A percentile compares a stretch with the other conserved stretches of the same genome.
phyloP scores from a whole-genome alignment of 495 filamentous ascomycete genomes.

The Xylaria intraflava region DNA sequence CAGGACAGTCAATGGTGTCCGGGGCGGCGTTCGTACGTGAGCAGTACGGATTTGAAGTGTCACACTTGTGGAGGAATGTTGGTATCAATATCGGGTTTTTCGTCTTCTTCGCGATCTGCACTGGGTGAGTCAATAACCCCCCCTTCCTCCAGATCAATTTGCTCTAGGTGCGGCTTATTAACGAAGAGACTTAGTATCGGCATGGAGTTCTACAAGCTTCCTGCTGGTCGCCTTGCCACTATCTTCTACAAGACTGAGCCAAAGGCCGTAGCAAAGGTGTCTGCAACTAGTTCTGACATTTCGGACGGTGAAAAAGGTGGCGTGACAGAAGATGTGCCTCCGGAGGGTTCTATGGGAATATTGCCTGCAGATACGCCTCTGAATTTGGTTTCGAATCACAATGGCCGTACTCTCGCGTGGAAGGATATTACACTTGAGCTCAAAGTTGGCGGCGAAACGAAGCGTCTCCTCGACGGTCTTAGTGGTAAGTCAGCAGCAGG shows the following conservation, averaged over 20 bases:
- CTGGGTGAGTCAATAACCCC: slow-evolving; percentile 37
- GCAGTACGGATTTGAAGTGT: slow-evolving; percentile 51
- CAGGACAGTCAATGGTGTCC: slow-evolving; percentile 44
- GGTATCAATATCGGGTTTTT: slow-evolving; percentile 72
- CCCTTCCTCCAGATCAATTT: neutral
- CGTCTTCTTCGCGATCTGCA: slow-evolving; percentile 47
- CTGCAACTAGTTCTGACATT: slow-evolving; percentile 29
- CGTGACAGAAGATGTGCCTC: neutral
- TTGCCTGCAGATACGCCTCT: slow-evolving; percentile 25
- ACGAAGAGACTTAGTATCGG: slow-evolving; percentile 16
- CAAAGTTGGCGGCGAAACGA: slow-evolving; percentile 63
- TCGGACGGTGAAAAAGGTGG: neutral
- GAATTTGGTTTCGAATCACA: slow-evolving; percentile 50
- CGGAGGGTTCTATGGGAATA: neutral
- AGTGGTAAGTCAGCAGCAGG: slow-evolving; percentile 52
- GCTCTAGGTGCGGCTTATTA: no score
- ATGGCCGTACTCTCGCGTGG: slow-evolving; percentile 62
- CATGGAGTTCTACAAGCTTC: slow-evolving; percentile 23
- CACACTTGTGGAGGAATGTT: slow-evolving; percentile 69
- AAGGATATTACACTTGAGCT: slow-evolving; percentile 75
- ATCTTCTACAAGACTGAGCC: slow-evolving; percentile 18
- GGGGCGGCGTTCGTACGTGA: slow-evolving; percentile 60
- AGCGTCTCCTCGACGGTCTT: slow-evolving; percentile 63
- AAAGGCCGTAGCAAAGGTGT: slow-evolving; percentile 12
- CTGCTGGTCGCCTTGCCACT: slow-evolving; percentile 23